Percentiles rank a stretch among this genome's conserved stretches.
These are phyloP conservation scores for Microbotryum lychnidis-dioicae DNA, from an alignment of 1,284 basidiomycete genomes.

Conservation along the genomic window DNA sequence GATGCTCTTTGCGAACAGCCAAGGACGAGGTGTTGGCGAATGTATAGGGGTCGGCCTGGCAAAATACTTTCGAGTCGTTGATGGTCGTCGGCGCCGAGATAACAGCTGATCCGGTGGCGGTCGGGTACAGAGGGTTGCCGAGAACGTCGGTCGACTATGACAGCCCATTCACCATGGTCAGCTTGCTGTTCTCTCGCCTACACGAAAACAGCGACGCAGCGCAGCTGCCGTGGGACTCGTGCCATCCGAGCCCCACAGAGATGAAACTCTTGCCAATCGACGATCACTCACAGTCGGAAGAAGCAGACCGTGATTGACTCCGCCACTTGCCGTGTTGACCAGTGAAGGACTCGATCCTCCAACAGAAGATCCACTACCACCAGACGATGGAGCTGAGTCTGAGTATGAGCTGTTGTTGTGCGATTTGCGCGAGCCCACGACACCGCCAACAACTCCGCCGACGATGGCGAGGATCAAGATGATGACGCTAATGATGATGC, in stretches of 20 bases:
- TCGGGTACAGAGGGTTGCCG: conserved; percentile 37
- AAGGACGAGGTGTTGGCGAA: conserved; percentile 43
- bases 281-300: conserved; percentile 50
- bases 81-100: conserved; percentile 67
- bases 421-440: conserved; percentile 53
- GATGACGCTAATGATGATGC: conserved; percentile 6
- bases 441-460: conserved; percentile 68
- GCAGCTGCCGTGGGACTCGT: no score
- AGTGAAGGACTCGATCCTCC: conserved; percentile 35
- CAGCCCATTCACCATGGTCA: neutral
- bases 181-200: neutral
- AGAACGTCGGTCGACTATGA: conserved; percentile 22
- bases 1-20: conserved; percentile 69
- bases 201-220: neutral
- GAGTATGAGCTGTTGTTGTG: conserved; percentile 46
- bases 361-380: neutral
- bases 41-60: conserved; percentile 54
- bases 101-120: conserved; percentile 63
- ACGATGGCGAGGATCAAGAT: conserved; percentile 57
- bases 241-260: conserved; percentile 50
- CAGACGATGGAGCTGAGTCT: conserved; percentile 26
- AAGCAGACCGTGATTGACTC: conserved; percentile 43
- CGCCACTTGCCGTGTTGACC: conserved; percentile 33
- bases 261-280: no score
- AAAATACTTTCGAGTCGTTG: conserved; percentile 58